A percentile compares a stretch with the other conserved stretches of the same genome.
Conservation (phyloP, 1,284 basidiomycete genomes). For the Sparassis latifolia region DNA sequence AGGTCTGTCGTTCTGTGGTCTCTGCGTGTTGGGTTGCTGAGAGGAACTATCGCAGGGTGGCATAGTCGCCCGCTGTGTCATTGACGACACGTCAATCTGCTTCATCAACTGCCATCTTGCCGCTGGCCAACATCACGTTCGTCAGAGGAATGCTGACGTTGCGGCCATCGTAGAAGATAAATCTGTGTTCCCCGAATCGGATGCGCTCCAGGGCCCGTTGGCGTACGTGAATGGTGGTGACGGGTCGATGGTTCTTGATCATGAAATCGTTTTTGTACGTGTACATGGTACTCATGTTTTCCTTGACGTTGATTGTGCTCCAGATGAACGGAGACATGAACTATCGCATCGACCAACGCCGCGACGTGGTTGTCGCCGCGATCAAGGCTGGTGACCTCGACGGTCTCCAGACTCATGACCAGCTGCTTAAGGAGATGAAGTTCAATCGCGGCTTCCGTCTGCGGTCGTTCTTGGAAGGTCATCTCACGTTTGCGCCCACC, state of each 20-base stretch:
- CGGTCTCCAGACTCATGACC: slow-evolving; percentile 74
- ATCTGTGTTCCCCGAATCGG: slow-evolving; percentile 51
- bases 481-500: slow-evolving; percentile 80
- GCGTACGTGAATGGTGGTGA: slow-evolving; percentile 89
- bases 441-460: slow-evolving; percentile 83
- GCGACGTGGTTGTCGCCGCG: slow-evolving; percentile 72
- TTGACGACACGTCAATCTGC: slow-evolving; percentile 90
- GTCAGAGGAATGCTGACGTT: slow-evolving; percentile 82
- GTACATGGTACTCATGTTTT: slow-evolving; percentile 12
- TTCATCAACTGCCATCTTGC: slow-evolving; percentile 96
- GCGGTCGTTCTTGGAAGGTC: slow-evolving; percentile 78
- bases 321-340: slow-evolving; percentile 82
- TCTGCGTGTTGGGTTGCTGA: too few relatives aligned
- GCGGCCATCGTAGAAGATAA: slow-evolving; percentile 83
- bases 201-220: slow-evolving; percentile 39
- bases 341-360: slow-evolving; percentile 89
- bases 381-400: slow-evolving; percentile 61
- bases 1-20: slow-evolving; percentile 44
- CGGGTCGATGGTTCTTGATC: slow-evolving; percentile 91
- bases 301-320: background rate
- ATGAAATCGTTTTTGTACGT: slow-evolving; percentile 87
- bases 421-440: slow-evolving; percentile 85
- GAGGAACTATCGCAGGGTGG: slow-evolving; percentile 59
- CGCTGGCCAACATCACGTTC: slow-evolving; percentile 82
- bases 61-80: slow-evolving; percentile 82